Conservation (phyloP, 352 stramenopile genomes). For the Pythium inflatum region DNA sequence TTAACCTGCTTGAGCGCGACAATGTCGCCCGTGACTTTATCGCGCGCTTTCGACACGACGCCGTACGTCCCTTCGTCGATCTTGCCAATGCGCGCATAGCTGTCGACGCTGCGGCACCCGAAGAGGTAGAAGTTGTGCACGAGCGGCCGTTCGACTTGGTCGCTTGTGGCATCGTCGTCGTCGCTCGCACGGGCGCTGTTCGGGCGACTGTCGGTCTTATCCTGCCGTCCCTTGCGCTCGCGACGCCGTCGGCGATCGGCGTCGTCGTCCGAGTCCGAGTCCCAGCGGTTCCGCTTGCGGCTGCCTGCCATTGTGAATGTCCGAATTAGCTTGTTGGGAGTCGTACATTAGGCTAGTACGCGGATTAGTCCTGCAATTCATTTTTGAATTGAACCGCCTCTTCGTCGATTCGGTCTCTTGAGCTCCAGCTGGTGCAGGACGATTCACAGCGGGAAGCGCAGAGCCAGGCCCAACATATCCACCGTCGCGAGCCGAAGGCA, state of each 20-base stretch:
- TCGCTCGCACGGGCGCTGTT: no score
- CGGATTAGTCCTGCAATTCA: conserved; percentile 3
- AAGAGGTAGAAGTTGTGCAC: conserved; percentile 77
- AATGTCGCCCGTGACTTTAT: conserved; percentile 90
- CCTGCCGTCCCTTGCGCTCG: conserved; percentile 12
- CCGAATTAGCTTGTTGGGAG: no score
- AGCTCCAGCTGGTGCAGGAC: conserved; percentile 12
- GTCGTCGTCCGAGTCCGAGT: conserved; percentile 51
- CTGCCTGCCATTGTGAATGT: conserved; percentile 18
- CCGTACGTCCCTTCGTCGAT: conserved; percentile 98
- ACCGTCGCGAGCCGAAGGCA: neutral
- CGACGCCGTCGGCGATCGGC: conserved; percentile 2
- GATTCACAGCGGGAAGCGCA: no score
- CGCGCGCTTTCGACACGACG: conserved; percentile 94
- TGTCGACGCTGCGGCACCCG: conserved; percentile 95
- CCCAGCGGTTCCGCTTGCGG: conserved; percentile 69
- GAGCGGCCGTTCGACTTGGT: conserved; percentile 13
- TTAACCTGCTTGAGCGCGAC: conserved; percentile 94
- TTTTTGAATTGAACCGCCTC: conserved; percentile 20
- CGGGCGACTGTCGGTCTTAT: no score
- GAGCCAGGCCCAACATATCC: conserved; percentile 19
- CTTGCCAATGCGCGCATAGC: conserved; percentile 93
- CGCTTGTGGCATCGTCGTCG: neutral
- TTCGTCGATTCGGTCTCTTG: conserved; percentile 27
- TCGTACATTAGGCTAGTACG: conserved; percentile 12